Conservation (phyloP, 768 basidiomycete genomes). For the Porphyrellus cyaneotinctus region DNA sequence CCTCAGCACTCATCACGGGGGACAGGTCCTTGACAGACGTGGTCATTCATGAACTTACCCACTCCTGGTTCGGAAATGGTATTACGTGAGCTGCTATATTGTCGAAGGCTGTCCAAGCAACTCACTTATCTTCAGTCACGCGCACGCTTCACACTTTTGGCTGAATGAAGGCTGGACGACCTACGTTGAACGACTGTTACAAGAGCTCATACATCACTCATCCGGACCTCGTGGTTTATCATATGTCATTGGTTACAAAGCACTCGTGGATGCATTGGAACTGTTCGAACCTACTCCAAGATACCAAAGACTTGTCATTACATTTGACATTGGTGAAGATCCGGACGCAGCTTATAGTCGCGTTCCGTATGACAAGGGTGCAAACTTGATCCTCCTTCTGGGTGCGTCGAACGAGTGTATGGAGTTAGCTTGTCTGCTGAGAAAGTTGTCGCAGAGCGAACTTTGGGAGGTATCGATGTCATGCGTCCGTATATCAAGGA, state of each 20-base stretch:
- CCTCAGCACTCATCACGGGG: constrained; percentile 72
- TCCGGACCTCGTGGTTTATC: constrained; percentile 77
- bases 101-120: not conserved
- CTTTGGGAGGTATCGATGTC: constrained; percentile 51
- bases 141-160: constrained; percentile 79
- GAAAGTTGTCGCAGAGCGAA: constrained; percentile 36
- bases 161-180: constrained; percentile 94
- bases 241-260: constrained; percentile 71
- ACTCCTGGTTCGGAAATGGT: constrained; percentile 93
- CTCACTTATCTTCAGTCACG: constrained; percentile 41
- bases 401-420: constrained; percentile 37
- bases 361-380: constrained; percentile 86
- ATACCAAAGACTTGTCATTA: constrained; percentile 76
- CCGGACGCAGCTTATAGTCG: constrained; percentile 73
- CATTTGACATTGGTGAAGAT: constrained; percentile 68
- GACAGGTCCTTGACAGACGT: constrained; percentile 87
- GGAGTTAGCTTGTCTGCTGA: not conserved
- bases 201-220: constrained; percentile 64
- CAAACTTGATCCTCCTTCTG: constrained; percentile 83
- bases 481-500: constrained; percentile 54
- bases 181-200: constrained; percentile 82
- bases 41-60: constrained; percentile 80
- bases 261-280: constrained; percentile 63
- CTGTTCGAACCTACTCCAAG: constrained; percentile 54
- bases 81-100: constrained; percentile 51